phyloP scores from a whole-genome alignment of 148 eudicot species.

The Heliosperma pusillum region DNA sequence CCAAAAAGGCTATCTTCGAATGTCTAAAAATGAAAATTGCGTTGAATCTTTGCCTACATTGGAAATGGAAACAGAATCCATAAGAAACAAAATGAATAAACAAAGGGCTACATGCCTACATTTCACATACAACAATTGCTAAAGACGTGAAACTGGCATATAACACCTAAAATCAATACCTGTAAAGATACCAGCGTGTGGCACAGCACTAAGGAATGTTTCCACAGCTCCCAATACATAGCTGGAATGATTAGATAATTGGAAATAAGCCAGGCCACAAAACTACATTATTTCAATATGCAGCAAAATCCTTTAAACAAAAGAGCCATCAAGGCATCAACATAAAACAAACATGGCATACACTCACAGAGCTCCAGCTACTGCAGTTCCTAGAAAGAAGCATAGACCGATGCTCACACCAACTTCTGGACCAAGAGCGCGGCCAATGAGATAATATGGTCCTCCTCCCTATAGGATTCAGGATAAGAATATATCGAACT shows the following conservation, averaged over 20 bases:
- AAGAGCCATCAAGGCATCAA: neutral
- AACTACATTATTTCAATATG: neutral
- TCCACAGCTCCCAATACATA: constrained; percentile 99
- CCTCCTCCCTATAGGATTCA: constrained; percentile 77
- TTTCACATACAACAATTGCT: neutral
- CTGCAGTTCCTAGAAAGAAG: constrained; percentile 97
- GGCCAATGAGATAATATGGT: constrained; percentile 99
- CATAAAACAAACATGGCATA: constrained; percentile 20
- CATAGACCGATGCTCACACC: constrained; percentile 99
- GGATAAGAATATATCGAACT: neutral
- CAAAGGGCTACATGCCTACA: neutral
- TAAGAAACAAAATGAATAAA: neutral
- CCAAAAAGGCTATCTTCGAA: neutral
- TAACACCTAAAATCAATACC: constrained; percentile 35
- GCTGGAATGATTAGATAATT: constrained; percentile 41
- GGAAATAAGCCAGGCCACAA: neutral
- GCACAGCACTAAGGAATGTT: constrained; percentile 93
- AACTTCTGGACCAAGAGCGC: constrained; percentile 99
- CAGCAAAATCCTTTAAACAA: neutral
- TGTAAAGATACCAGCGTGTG: constrained; percentile 86
- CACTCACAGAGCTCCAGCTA: constrained; percentile 98
- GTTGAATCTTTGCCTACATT: neutral
- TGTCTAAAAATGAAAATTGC: neutral
- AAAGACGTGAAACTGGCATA: neutral
- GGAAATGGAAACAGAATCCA: neutral